phyloP scores from a whole-genome alignment of 2,329 filamentous ascomycete genomes.

The Fusarium sp. region DNA sequence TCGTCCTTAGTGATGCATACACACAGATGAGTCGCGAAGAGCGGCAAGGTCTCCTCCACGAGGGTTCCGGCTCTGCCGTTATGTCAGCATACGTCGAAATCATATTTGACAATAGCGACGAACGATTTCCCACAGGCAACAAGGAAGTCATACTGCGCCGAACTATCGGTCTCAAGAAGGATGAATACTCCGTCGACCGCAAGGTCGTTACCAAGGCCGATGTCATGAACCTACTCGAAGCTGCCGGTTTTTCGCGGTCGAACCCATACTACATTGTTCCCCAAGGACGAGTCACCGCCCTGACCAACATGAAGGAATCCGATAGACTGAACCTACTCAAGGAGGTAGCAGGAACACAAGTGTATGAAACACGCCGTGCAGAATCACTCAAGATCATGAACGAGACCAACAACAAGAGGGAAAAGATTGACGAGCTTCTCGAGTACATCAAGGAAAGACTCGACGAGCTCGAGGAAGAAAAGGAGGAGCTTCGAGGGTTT shows the following conservation, averaged over 20 bases:
- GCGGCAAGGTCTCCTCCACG: conserved; percentile 93
- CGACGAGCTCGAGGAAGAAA: conserved; percentile 92
- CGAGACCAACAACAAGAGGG: conserved; percentile 92
- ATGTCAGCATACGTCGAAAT: conserved; percentile 99
- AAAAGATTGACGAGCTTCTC: conserved; percentile 92
- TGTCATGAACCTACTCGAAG: conserved; percentile 94
- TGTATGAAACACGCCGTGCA: conserved; percentile 90
- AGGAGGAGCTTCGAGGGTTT: conserved; percentile 91
- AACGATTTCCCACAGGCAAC: conserved; percentile 92
- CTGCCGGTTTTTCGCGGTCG: conserved; percentile 93
- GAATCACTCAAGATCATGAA: conserved; percentile 97
- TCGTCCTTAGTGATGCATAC: conserved; percentile 97
- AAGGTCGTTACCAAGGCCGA: conserved; percentile 96
- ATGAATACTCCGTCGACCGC: conserved; percentile 96
- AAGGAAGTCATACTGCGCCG: conserved; percentile 90
- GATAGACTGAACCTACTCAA: conserved; percentile 91
- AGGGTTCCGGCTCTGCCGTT: conserved; percentile 95
- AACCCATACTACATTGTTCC: conserved; percentile 99
- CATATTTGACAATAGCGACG: conserved; percentile 97
- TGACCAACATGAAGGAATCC: conserved; percentile 98
- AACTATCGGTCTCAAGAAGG: conserved; percentile 97
- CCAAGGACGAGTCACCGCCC: conserved; percentile 91
- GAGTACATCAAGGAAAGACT: conserved; percentile 92
- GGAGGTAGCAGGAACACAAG: conserved; percentile 97
- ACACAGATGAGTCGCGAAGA: conserved; percentile 96